Evolutionary conservation across 495 filamentous ascomycete species (phyloP), one percentile per base, ranked within the genome.

Genomic region (Aspergillus ellipticus): DNA sequence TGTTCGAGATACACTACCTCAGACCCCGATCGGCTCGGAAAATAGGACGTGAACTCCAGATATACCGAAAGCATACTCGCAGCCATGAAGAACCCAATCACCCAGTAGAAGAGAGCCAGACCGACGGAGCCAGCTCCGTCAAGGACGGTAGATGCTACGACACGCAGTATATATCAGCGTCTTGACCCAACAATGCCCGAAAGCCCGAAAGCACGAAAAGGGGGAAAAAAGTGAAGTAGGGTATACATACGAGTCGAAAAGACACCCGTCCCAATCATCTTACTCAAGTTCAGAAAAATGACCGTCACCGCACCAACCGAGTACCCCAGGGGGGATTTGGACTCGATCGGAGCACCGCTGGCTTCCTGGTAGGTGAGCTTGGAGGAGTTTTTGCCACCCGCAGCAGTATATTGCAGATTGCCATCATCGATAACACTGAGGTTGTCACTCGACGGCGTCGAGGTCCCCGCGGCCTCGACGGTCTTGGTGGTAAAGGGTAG

Each of bases 1-100:
- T 87, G 84, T 61, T 88, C 85, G 1, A 87, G 75, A 53, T 86
- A 88, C 4, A 85, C 83, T 7, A 85, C 83, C 56, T 88, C 82
- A 0, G 81, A 74, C 2, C 84, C 85, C 3, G 83, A 86, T 17
- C 85, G 77, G 63, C 81, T 85, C 6, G 85, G 85, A 47, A 86
- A 87, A 56, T 80, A 86, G 0, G 79, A 70, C 1, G 83, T 78
- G 15, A 80, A 78, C 59, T 88, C 84, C 42, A 86, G 74, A 56
- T 85, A 86, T 10, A 84, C 72, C 0, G 73, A 64, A 7, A 86
- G 71, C 3, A 73, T 75, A 20, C 75, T 71, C 20, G 73, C 56
- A 1, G 83, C 69, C 6, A 84, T 73, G 6, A 83, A 51, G 31
- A 81, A 77, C 11, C 84, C 85, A 16, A 88, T 74, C 0, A 78